phyloP scores from a whole-genome alignment of 176 grass and related monocot species.

The Triticum urartu region DNA sequence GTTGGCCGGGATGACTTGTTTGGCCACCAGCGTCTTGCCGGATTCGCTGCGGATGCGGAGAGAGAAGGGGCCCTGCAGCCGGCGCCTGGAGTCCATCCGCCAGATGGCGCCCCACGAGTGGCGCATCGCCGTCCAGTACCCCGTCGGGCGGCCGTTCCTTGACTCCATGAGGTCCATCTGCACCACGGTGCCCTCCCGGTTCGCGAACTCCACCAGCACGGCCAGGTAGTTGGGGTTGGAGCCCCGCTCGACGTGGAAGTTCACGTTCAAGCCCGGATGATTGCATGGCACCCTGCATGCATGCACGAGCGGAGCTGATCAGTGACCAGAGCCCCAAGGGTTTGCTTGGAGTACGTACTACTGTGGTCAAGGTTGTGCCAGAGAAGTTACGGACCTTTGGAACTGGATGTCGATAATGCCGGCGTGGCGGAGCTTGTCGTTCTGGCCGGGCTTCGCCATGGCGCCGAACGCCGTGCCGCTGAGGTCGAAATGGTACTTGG shows the following conservation, averaged over 20 bases:
- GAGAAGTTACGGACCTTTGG: constrained; percentile 30
- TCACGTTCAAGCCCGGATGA: constrained; percentile 28
- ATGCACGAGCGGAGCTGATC: neutral
- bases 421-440: constrained; percentile 52
- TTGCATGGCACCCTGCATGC: constrained; percentile 54
- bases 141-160: constrained; percentile 21
- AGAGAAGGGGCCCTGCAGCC: constrained; percentile 51
- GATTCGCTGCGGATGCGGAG: constrained; percentile 59
- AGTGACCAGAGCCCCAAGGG: neutral
- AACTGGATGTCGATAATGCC: constrained; percentile 64
- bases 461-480: constrained; percentile 66
- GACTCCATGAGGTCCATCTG: constrained; percentile 62
- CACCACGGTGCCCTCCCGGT: constrained; percentile 55
- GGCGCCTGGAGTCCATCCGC: constrained; percentile 42
- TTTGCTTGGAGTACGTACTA: neutral
- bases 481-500: constrained; percentile 62
- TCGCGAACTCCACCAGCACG: constrained; percentile 55
- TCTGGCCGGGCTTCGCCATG: constrained; percentile 41
- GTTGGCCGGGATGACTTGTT: constrained; percentile 53
- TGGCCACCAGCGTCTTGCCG: constrained; percentile 59
- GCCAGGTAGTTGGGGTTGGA: constrained; percentile 69
- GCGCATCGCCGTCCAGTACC: constrained; percentile 51
- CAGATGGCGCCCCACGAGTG: constrained; percentile 66
- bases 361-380: neutral
- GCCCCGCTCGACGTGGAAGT: constrained; percentile 74